Evolutionary conservation across 768 basidiomycete species (phyloP).

Genomic region (Tylopilus sp.): DNA sequence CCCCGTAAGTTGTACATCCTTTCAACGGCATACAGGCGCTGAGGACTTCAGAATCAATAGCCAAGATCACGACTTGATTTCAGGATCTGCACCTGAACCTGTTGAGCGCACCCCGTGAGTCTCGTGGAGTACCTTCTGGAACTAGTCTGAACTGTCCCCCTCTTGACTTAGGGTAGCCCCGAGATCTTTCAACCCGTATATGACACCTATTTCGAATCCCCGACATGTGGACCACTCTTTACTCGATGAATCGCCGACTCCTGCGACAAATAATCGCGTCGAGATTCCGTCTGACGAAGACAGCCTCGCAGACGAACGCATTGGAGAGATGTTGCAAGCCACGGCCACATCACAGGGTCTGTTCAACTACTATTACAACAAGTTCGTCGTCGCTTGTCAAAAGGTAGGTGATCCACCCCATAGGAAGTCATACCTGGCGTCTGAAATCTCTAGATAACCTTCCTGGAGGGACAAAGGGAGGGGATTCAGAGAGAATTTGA

Average conservation of each 20-base stretch:
- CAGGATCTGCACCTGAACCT: not conserved
- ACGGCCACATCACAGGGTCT: conserved; percentile 16
- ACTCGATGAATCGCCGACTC: conserved; percentile 5
- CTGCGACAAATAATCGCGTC: not conserved
- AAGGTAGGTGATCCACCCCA: conserved; percentile 4
- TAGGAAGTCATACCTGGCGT: not conserved
- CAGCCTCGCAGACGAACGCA: not conserved
- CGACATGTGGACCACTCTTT: conserved; percentile 4
- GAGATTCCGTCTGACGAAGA: not conserved
- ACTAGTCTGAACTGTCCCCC: not conserved
- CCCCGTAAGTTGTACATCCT: conserved; percentile 9
- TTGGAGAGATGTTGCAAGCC: conserved; percentile 12
- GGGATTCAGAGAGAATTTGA: conserved; percentile 15
- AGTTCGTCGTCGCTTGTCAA: conserved; percentile 9
- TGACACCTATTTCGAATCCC: conserved; percentile 27
- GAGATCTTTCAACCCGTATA: conserved; percentile 21
- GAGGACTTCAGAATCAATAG: not conserved
- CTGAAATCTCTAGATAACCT: conserved; percentile 6
- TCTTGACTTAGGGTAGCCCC: conserved; percentile 10
- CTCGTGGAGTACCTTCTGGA: not conserved
- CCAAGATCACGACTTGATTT: not conserved
- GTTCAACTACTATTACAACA: conserved; percentile 8
- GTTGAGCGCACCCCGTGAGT: conserved; percentile 23
- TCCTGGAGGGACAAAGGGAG: conserved; percentile 15
- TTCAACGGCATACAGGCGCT: not conserved